These are phyloP conservation scores for Kwoniella pini DNA, from an alignment of 768 basidiomycete genomes.

Conservation along the genomic window DNA sequence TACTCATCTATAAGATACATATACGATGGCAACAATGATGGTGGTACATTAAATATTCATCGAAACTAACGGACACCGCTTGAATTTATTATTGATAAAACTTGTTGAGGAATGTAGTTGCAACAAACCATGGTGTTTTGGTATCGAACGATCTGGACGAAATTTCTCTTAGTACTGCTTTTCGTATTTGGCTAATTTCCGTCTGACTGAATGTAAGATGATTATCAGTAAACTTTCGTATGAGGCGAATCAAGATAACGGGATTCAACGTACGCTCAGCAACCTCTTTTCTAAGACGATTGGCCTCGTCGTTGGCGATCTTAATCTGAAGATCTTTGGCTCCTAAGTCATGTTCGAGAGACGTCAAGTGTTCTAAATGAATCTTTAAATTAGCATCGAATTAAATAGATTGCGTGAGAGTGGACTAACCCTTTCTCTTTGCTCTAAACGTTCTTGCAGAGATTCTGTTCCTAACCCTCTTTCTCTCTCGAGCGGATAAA, in stretches of 20 bases:
- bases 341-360: constrained; percentile 33
- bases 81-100: too few relatives aligned
- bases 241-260: too few relatives aligned
- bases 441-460: constrained; percentile 53
- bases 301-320: constrained; percentile 39
- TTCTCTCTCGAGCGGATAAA: constrained; percentile 48
- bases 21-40: constrained; percentile 4
- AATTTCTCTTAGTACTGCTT: constrained; percentile 2
- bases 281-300: constrained; percentile 33
- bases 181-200: constrained; percentile 20
- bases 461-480: constrained; percentile 52
- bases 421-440: constrained; percentile 51
- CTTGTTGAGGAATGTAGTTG: too few relatives aligned
- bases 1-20: too few relatives aligned
- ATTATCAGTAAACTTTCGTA: not conserved
- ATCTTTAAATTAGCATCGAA: too few relatives aligned
- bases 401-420: too few relatives aligned
- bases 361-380: constrained; percentile 38
- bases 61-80: too few relatives aligned
- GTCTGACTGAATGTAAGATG: constrained; percentile 3
- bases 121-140: too few relatives aligned
- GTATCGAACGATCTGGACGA: not conserved
- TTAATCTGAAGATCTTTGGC: constrained; percentile 43
- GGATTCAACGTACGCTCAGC: constrained; percentile 36
- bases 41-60: not conserved